These are phyloP conservation scores for Edhazardia aedis DNA, from an alignment of 371 early-diverging fungal species.

Conservation along the genomic window DNA sequence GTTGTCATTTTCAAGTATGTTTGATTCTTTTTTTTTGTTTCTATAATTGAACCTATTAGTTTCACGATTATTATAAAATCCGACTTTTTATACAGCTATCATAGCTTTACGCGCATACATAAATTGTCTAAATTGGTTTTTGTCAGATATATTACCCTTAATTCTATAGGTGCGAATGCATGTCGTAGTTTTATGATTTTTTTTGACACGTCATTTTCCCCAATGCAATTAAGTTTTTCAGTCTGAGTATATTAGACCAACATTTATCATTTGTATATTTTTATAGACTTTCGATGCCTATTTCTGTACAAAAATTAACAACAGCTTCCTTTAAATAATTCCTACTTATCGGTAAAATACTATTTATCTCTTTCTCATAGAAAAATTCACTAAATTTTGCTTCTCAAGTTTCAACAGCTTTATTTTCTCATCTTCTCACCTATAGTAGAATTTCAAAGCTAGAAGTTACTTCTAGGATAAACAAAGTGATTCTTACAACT, in stretches of 20 bases:
- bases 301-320: neutral
- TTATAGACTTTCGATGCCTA: neutral
- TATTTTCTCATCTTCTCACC: neutral
- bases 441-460: neutral
- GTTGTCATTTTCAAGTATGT: too few species aligned
- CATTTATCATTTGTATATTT: slow-evolving; percentile 2
- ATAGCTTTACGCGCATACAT: too few species aligned
- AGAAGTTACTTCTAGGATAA: neutral
- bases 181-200: too few species aligned
- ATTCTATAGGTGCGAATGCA: too few species aligned
- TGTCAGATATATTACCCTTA: too few species aligned
- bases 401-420: neutral
- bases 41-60: too few species aligned
- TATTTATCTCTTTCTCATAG: neutral
- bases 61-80: too few species aligned
- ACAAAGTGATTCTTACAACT: neutral
- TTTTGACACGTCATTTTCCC: neutral
- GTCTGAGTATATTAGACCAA: neutral
- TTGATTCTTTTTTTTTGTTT: too few species aligned
- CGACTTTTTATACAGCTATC: too few species aligned
- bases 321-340: neutral
- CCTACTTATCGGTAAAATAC: neutral
- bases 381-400: neutral
- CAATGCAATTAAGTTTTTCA: neutral
- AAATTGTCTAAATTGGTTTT: too few species aligned